Percentiles rank a stretch among this genome's conserved stretches.
Conservation (phyloP, 1,139 yeast genomes). For the Zygoascus meyerae region DNA sequence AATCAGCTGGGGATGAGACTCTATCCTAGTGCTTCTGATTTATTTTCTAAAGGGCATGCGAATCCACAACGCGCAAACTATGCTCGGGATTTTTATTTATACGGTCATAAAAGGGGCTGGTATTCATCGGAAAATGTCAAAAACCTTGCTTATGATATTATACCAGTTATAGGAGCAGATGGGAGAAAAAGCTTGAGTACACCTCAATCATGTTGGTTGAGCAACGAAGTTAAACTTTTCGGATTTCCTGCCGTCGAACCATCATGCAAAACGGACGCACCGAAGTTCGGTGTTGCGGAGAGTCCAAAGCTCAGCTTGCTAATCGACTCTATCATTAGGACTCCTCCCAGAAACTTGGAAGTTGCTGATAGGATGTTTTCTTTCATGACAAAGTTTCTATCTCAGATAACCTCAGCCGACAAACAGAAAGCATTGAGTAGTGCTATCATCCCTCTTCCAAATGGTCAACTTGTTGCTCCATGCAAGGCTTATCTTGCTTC, state of each 20-base stretch:
- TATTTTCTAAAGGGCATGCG: constrained; percentile 22
- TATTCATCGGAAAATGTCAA: constrained; percentile 20
- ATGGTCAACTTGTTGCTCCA: constrained; percentile 18
- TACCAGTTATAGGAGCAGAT: constrained; percentile 22
- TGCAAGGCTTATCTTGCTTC: constrained; percentile 23
- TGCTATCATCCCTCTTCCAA: constrained; percentile 29
- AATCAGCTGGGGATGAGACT: constrained; percentile 30
- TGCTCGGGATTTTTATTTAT: constrained; percentile 30
- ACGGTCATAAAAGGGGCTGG: constrained; percentile 23
- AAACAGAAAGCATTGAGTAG: constrained; percentile 17
- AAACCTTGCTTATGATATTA: constrained; percentile 15
- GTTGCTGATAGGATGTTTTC: constrained; percentile 28
- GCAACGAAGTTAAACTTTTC: constrained; percentile 25
- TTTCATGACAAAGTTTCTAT: constrained; percentile 28
- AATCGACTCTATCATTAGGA: constrained; percentile 19
- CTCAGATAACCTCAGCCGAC: constrained; percentile 22
- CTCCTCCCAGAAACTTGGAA: constrained; percentile 25
- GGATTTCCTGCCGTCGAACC: constrained; percentile 31
- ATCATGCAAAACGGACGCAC: constrained; percentile 25
- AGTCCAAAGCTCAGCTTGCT: constrained; percentile 28
- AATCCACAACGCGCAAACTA: constrained; percentile 17
- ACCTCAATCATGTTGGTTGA: constrained; percentile 29
- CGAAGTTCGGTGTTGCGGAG: constrained; percentile 31
- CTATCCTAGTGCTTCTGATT: constrained; percentile 25
- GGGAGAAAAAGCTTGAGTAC: constrained; percentile 17